Base-by-base conservation (phyloP, 169 alveolate genomes). In the Plasmodium blacklocki region DNA sequence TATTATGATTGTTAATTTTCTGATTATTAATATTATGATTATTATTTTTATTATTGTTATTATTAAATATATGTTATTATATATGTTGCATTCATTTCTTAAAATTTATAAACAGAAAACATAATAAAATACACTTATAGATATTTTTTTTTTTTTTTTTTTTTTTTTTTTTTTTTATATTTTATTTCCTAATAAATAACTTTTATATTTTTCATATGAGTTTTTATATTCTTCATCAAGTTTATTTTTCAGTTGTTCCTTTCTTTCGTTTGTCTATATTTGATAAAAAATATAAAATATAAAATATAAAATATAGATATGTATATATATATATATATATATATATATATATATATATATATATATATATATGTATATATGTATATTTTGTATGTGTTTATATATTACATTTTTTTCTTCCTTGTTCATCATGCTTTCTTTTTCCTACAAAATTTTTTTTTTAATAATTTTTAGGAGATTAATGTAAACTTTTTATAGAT, bases 181-280 rank as follows among this genome's bases (percentile, higher is more conserved):
- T 80, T 54, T 80, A 67, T 80, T 19, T 62, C 90, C 90, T 58
- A 80, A 73, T 49, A 80, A 80, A 80, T 80, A 80, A 23, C 64
- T 73, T 80, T 62, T 80, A 60, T 68, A 80, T 62, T 80, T 80
- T 39, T 80, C 90, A n/a, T 67, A 60, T 32, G 63, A 71, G 43
- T 80, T 80, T 80, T 80, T 80, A 64, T 67, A 80, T 49, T 80
- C 90, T 62, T 80, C 90, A 29, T 80, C 80, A 21, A 80, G 80
- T 23, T 80, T 80, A 80, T 50, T 56, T 52, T 80, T 70, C 12
- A 80, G 80, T 80, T 80, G 83, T 26, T 80, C 90, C 58, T 67
- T 80, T 29, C 83, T 58, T 80, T 80, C 90, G 58, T 80, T 80
- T 80, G 90, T 70, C 90, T 80, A 50, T 80, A 29, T 29, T n/a